phyloP scores from a whole-genome alignment of 2,329 filamentous ascomycete genomes.

The Coniosporium uncinatum region DNA sequence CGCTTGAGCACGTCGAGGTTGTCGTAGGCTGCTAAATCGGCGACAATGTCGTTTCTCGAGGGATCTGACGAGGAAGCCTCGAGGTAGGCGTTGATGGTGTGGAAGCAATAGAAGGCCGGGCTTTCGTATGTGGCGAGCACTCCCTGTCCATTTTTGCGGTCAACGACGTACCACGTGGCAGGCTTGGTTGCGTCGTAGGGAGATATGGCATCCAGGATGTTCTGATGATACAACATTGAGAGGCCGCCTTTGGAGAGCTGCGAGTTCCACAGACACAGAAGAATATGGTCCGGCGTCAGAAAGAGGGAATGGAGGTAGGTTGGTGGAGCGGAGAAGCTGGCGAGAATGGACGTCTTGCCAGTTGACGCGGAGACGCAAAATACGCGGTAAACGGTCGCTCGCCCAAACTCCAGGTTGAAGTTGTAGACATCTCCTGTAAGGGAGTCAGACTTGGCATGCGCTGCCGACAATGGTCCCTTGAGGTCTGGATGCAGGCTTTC shows the following conservation, averaged over 20 bases:
- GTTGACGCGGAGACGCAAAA: conserved; percentile 59
- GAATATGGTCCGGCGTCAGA: conserved; percentile 62
- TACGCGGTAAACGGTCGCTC: conserved; percentile 55
- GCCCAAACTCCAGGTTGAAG: conserved; percentile 67
- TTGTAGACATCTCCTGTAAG: conserved; percentile 73
- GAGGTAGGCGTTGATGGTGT: conserved; percentile 74
- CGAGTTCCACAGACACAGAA: conserved; percentile 68
- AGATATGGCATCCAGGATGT: conserved; percentile 62
- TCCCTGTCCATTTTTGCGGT: conserved; percentile 55
- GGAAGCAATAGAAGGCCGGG: conserved; percentile 71
- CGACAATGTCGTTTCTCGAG: conserved; percentile 48
- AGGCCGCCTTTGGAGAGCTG: conserved; percentile 53
- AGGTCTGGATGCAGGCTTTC: conserved; percentile 59
- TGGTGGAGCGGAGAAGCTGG: conserved; percentile 51
- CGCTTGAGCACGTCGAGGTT: conserved; percentile 58
- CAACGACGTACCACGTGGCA: conserved; percentile 70
- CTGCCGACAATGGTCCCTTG: conserved; percentile 59
- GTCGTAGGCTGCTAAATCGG: conserved; percentile 60
- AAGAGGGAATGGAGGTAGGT: conserved; percentile 86
- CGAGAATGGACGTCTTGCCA: conserved; percentile 65
- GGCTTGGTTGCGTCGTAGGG: conserved; percentile 51
- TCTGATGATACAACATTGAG: conserved; percentile 57
- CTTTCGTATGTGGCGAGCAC: conserved; percentile 65
- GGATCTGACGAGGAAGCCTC: conserved; percentile 32
- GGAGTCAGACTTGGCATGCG: conserved; percentile 69